phyloP scores from a whole-genome alignment of 805 yeast genomes.

The Ogataea nonfermentans region DNA sequence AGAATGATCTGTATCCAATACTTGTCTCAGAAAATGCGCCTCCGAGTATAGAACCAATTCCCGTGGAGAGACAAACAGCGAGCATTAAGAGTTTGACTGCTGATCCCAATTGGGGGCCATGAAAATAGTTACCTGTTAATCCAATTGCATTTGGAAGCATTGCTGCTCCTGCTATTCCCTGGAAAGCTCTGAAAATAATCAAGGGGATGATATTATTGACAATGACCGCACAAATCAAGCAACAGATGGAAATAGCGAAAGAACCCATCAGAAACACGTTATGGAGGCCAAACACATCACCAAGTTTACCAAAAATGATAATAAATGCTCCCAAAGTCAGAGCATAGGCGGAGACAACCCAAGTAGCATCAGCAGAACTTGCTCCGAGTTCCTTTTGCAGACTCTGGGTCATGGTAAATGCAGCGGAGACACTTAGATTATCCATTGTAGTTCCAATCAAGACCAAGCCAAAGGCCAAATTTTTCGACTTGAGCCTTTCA shows the following conservation, averaged over 20 bases:
- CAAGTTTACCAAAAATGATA: constrained; percentile 40
- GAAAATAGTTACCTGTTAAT: constrained; percentile 25
- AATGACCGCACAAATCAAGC: constrained; percentile 38
- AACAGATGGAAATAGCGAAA: constrained; percentile 18
- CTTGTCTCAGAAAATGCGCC: constrained; percentile 41
- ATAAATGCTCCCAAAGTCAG: constrained; percentile 45
- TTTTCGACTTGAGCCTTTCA: constrained; percentile 7
- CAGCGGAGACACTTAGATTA: constrained; percentile 28
- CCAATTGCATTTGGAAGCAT: constrained; percentile 35
- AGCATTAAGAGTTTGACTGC: constrained; percentile 19
- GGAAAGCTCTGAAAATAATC: constrained; percentile 44
- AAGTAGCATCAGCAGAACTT: constrained; percentile 35
- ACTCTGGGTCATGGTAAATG: constrained; percentile 22
- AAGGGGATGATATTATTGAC: constrained; percentile 34
- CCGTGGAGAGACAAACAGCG: constrained; percentile 32
- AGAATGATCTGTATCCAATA: constrained; percentile 40
- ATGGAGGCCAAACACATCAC: constrained; percentile 42
- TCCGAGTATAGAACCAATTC: constrained; percentile 41
- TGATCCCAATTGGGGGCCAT: constrained; percentile 13
- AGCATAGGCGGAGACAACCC: constrained; percentile 46
- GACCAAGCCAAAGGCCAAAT: constrained; percentile 13
- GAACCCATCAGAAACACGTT: constrained; percentile 28
- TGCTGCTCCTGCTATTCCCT: constrained; percentile 44
- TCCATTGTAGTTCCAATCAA: constrained; percentile 23
- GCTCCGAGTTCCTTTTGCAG: constrained; percentile 39